Evolutionary conservation across 2,329 filamentous ascomycete genomes (phyloP).

Genomic region (Talaromyces islandicus): DNA sequence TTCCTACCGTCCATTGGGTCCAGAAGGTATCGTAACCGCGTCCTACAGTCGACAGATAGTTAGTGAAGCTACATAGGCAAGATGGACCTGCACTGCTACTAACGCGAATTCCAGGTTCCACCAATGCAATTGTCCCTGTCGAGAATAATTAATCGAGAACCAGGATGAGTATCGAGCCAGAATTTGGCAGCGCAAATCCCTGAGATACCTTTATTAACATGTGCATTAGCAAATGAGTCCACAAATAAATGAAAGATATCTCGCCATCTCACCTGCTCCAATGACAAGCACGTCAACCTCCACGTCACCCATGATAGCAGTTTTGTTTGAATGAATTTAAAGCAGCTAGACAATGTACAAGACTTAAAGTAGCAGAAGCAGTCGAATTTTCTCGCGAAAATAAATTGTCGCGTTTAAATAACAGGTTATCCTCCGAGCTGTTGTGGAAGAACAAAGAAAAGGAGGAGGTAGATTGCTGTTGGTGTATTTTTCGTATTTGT

Average conservation of each 20-base stretch:
- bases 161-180: slow-evolving; percentile 2
- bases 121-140: slow-evolving; percentile 6
- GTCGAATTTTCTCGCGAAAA: not conserved
- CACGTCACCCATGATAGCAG: slow-evolving; percentile 1
- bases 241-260: not conserved
- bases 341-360: not conserved
- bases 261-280: slow-evolving; percentile 2
- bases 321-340: not conserved
- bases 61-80: not conserved
- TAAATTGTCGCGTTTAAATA: not conserved
- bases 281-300: slow-evolving; percentile 6
- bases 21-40: slow-evolving; percentile 7
- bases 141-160: slow-evolving; percentile 1
- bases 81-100: not conserved
- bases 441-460: too few species aligned
- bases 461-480: too few species aligned
- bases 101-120: slow-evolving; percentile 7
- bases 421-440: not conserved
- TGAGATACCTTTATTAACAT: slow-evolving; percentile 3
- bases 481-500: too few species aligned
- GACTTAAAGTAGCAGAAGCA: not conserved
- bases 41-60: not conserved
- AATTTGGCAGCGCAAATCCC: slow-evolving; percentile 4
- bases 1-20: slow-evolving; percentile 9
- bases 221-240: not conserved